Evolutionary conservation across 1,139 yeast species (phyloP).

Genomic region (Fermentozyma sake): DNA sequence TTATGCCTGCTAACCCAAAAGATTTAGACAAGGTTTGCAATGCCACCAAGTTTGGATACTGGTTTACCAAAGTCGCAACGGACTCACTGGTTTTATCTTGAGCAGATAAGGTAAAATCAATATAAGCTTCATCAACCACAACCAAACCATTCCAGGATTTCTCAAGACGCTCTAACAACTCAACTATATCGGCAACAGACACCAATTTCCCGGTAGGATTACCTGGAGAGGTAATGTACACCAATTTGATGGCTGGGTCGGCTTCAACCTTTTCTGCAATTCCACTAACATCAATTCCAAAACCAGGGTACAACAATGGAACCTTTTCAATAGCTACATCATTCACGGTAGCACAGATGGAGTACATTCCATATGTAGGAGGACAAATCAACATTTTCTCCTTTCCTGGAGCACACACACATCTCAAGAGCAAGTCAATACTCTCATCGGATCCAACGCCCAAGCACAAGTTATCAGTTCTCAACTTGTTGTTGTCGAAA

Average conservation of each 20-base stretch:
- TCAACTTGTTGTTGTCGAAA: slow-evolving; percentile 25
- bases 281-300: slow-evolving; percentile 61
- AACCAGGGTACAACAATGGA: slow-evolving; percentile 54
- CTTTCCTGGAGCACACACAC: slow-evolving; percentile 75
- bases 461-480: slow-evolving; percentile 70
- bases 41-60: slow-evolving; percentile 79
- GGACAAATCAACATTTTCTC: slow-evolving; percentile 86
- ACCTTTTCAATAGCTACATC: slow-evolving; percentile 76
- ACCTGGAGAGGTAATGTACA: slow-evolving; percentile 96
- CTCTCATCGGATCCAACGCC: slow-evolving; percentile 99
- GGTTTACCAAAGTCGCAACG: slow-evolving; percentile 73
- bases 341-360: slow-evolving; percentile 84
- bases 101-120: slow-evolving; percentile 59
- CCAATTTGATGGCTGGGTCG: slow-evolving; percentile 64
- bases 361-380: slow-evolving; percentile 97
- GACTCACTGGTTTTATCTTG: slow-evolving; percentile 41
- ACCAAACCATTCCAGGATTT: slow-evolving; percentile 69
- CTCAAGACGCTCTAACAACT: slow-evolving; percentile 43
- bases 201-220: slow-evolving; percentile 84
- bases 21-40: slow-evolving; percentile 91
- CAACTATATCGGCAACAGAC: slow-evolving; percentile 42
- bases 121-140: slow-evolving; percentile 91
- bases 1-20: slow-evolving; percentile 92
- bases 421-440: slow-evolving; percentile 82
- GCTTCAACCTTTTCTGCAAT: slow-evolving; percentile 46